Conservation (phyloP, 441 rosid genomes). For the Sinapis alba region DNA sequence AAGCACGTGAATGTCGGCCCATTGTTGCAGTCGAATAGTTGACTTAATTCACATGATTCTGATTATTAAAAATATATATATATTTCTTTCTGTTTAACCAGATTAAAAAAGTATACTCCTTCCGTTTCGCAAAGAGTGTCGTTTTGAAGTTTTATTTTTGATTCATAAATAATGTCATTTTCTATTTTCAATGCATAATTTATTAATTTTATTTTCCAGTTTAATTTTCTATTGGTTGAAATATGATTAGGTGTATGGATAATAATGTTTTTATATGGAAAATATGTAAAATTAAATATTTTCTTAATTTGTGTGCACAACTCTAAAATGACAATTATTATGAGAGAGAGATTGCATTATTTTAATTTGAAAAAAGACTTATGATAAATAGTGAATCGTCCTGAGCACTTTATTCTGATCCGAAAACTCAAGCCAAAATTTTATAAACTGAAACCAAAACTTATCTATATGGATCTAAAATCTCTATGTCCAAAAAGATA, state of each 20-base stretch:
- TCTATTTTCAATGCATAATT: too few species aligned
- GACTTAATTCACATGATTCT: slow-evolving; percentile 40
- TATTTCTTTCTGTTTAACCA: slow-evolving; percentile 11
- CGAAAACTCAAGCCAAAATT: neutral
- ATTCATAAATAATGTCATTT: too few species aligned
- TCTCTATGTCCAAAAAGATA: neutral
- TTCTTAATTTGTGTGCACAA: too few species aligned
- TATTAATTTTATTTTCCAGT: too few species aligned
- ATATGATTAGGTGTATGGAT: too few species aligned
- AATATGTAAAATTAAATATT: too few species aligned
- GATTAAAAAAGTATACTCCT: neutral
- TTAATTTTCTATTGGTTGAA: too few species aligned
- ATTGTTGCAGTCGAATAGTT: slow-evolving; percentile 42
- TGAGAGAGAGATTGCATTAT: too few species aligned
- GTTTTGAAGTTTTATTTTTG: too few species aligned
- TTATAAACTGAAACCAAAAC: neutral
- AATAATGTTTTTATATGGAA: too few species aligned
- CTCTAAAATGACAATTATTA: too few species aligned
- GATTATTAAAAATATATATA: neutral
- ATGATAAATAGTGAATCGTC: neutral
- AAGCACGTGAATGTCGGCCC: slow-evolving; percentile 53
- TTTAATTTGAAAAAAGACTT: neutral
- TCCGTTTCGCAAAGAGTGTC: too few species aligned
- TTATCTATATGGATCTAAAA: neutral
- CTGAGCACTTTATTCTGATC: neutral